These are phyloP conservation scores for Neonothopanus nambi DNA, from an alignment of 1,284 basidiomycete species.

Conservation along the genomic window DNA sequence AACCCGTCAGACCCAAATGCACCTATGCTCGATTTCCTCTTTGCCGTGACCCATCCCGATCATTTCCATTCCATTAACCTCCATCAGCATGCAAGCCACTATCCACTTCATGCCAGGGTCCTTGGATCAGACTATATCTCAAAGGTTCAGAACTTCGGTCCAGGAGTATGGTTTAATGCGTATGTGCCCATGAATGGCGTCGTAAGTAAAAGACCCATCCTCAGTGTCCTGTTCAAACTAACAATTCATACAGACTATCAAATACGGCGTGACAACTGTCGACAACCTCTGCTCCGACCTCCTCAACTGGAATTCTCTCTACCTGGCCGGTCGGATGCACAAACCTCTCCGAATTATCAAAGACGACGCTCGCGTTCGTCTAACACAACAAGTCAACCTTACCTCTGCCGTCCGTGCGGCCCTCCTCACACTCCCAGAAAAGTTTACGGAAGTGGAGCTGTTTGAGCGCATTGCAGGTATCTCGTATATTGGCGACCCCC, in stretches of 20 bases:
- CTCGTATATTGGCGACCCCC: constrained; percentile 88
- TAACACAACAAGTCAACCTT: constrained; percentile 93
- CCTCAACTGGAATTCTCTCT: constrained; percentile 91
- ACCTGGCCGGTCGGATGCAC: constrained; percentile 95
- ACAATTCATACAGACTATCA: constrained; percentile 68
- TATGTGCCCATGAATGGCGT: constrained; percentile 82
- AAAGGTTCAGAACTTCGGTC: constrained; percentile 76
- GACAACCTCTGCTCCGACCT: constrained; percentile 89
- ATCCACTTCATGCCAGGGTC: constrained; percentile 81
- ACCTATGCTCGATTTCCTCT: constrained; percentile 95
- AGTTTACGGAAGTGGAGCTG: constrained; percentile 79
- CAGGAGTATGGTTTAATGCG: constrained; percentile 95
- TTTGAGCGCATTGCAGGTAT: constrained; percentile 88
- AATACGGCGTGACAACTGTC: constrained; percentile 96
- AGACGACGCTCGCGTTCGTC: constrained; percentile 84
- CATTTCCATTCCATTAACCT: constrained; percentile 97
- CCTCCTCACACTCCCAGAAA: constrained; percentile 68
- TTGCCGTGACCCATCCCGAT: constrained; percentile 88
- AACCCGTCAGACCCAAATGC: constrained; percentile 33
- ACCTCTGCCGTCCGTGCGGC: constrained; percentile 87
- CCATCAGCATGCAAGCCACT: constrained; percentile 87
- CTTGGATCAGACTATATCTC: constrained; percentile 81
- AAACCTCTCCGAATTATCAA: constrained; percentile 92
- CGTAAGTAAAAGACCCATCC: constrained; percentile 50
- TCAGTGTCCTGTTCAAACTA: constrained; percentile 10